phyloP scores from a whole-genome alignment of 129 eudicot species.

The Daucus carota region DNA sequence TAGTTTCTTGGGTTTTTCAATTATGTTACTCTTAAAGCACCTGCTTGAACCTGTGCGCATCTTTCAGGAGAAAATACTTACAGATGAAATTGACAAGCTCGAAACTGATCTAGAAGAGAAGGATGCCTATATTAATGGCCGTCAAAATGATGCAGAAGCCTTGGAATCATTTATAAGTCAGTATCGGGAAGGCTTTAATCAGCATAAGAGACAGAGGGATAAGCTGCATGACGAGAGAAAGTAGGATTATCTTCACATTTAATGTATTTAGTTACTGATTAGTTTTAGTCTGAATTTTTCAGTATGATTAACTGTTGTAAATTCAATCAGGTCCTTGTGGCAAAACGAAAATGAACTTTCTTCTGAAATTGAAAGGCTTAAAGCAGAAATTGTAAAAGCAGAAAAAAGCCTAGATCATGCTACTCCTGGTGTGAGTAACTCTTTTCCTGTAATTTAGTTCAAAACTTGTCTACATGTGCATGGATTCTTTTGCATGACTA shows the following conservation, averaged over 20 bases:
- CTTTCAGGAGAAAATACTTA: conserved; percentile 61
- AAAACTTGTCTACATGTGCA: not conserved
- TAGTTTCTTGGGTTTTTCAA: not conserved
- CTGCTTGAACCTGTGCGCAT: conserved; percentile 1
- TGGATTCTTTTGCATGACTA: not conserved
- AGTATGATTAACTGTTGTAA: conserved; percentile 20
- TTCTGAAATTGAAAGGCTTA: conserved; percentile 80
- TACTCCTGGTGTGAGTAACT: conserved; percentile 84
- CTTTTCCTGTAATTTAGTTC: not conserved
- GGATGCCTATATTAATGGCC: conserved; percentile 47
- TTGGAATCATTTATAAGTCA: conserved; percentile 48
- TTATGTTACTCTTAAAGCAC: not conserved
- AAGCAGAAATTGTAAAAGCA: conserved; percentile 79
- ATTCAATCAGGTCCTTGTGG: conserved; percentile 67
- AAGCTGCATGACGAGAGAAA: conserved; percentile 82
- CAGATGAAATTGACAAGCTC: conserved; percentile 66
- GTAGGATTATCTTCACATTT: conserved; percentile 31
- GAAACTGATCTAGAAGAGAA: conserved; percentile 53
- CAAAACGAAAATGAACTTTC: conserved; percentile 64
- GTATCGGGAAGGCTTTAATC: conserved; percentile 48
- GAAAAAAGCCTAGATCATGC: conserved; percentile 94
- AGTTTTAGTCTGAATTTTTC: conserved; percentile 5
- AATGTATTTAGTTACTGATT: not conserved
- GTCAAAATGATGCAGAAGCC: conserved; percentile 36
- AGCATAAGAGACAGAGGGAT: conserved; percentile 58